Base-by-base conservation (phyloP, 306 rosid species). In the Carpinus fangiana region DNA sequence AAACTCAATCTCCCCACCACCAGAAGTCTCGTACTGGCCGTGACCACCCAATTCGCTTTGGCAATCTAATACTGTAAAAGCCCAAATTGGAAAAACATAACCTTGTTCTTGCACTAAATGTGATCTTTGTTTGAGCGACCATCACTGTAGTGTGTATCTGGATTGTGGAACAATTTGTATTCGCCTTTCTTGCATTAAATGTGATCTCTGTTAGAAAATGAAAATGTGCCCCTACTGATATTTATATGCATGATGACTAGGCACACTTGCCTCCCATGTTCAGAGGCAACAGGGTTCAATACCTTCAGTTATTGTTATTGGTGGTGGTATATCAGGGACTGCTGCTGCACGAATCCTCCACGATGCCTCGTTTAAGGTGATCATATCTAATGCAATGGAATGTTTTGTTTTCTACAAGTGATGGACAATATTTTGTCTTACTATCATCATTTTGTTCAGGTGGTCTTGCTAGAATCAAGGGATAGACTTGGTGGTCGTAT, bases 241-340 rank as follows among this genome's bases (percentile, higher is more conserved):
- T 86, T 48, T 1, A 48, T 64, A 57, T 81, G 73, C 70, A 70
- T 28, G 64, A 70, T 86, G 80, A 64, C 31, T 78, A 88, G 91
- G 83, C 51, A 67, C 78, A 12, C 52, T 88, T 65, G 74, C 80
- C 47, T 76, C 91, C 12, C 82, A 73, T 70, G 13, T 88, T 21
- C 86, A 83, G 76, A 50, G 73, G 74, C 83, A 84, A 60, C 75
- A 45, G 26, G 80, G 78, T 60, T 36, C 73, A 20, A 79, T 1
- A n/a, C 89, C 98, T 36, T 93, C 97, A 7, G 97, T 91, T 78
- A 88, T 93, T 73, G 97, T 93, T 28, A 83, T 93, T 61, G 98
- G 97, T 53, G 93, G 95, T 73, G 98, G 98, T n/a, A 93, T 93
- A 55, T 90, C 97, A 36, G 97, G 98, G 23, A 26, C 90, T 80